A percentile compares a stretch with the other conserved stretches of the same genome.
These are phyloP conservation scores for Epichloe sp. DNA, from an alignment of 2,329 filamentous ascomycete genomes.

Conservation along the genomic window DNA sequence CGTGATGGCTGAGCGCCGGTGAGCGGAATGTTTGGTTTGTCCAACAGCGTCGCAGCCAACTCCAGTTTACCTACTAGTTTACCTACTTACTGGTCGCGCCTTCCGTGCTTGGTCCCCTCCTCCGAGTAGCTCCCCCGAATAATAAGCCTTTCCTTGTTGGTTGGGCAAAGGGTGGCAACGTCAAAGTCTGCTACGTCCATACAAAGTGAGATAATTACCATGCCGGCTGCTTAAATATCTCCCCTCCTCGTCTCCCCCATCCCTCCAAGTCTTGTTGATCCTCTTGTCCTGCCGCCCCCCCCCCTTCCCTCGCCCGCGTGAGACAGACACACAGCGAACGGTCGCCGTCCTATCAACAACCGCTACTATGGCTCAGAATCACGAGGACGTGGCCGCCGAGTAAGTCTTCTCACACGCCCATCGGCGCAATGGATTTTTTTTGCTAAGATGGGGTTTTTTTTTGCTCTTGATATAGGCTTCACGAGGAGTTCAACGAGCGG, in stretches of 20 bases:
- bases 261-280: neutral
- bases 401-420: constrained; percentile 10
- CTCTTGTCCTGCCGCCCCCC: neutral
- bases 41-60: neutral
- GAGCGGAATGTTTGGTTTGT: too few relatives aligned
- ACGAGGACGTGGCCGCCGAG: constrained; percentile 21
- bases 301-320: neutral
- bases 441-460: neutral
- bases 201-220: too few relatives aligned
- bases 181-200: too few relatives aligned
- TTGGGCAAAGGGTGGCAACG: too few relatives aligned
- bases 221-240: neutral
- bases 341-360: neutral
- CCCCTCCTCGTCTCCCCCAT: neutral
- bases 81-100: neutral
- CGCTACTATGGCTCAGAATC: constrained; percentile 19
- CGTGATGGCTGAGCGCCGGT: too few relatives aligned
- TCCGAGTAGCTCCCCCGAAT: neutral
- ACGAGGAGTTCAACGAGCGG: constrained; percentile 15
- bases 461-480: constrained; percentile 12
- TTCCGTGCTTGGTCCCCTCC: neutral
- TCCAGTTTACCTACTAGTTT: neutral
- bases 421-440: neutral
- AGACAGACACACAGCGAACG: neutral
- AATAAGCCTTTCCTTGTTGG: too few relatives aligned